phyloP scores from a whole-genome alignment of 192 early-diverging fungal species.

The Entomortierella parvispora region DNA sequence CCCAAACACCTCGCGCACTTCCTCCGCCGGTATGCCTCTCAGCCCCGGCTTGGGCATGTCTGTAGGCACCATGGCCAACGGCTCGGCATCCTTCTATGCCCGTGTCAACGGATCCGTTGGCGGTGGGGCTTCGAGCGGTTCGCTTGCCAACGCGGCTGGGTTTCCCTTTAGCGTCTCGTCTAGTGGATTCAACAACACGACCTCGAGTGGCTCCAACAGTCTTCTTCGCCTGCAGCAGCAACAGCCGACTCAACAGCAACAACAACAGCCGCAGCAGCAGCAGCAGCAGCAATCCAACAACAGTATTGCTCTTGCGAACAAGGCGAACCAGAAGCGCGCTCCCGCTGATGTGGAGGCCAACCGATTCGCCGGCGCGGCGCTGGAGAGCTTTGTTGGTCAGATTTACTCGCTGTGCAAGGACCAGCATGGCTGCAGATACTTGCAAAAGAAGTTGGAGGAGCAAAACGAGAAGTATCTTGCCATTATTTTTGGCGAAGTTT shows the following conservation, averaged over 20 bases:
- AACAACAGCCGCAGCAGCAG: constrained; percentile 26
- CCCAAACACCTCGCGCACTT: constrained; percentile 26
- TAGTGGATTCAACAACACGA: constrained; percentile 25
- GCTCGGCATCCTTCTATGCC: constrained; percentile 29
- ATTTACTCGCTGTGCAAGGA: constrained; percentile 87
- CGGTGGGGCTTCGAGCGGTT: constrained; percentile 18
- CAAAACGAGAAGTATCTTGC: constrained; percentile 67
- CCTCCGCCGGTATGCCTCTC: constrained; percentile 23
- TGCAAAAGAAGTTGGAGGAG: constrained; percentile 90
- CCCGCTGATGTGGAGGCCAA: constrained; percentile 59
- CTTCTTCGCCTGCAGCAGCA: constrained; percentile 37
- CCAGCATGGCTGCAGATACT: constrained; percentile 88
- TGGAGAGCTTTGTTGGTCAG: constrained; percentile 78
- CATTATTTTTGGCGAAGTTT: constrained; percentile 83
- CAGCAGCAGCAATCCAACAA: constrained; percentile 30
- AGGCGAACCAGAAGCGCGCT: constrained; percentile 47
- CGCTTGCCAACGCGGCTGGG: constrained; percentile 26
- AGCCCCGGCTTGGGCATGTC: constrained; percentile 30
- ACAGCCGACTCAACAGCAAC: constrained; percentile 30
- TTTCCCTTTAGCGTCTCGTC: constrained; percentile 42
- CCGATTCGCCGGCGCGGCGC: constrained; percentile 70
- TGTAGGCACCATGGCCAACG: constrained; percentile 32
- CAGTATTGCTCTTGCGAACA: constrained; percentile 39
- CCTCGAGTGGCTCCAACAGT: constrained; percentile 30
- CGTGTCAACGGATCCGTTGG: constrained; percentile 20